Percentiles rank a stretch among this genome's conserved stretches.
Evolutionary conservation across 441 rosid species (phyloP).

Genomic region (Jatropha podagrica): DNA sequence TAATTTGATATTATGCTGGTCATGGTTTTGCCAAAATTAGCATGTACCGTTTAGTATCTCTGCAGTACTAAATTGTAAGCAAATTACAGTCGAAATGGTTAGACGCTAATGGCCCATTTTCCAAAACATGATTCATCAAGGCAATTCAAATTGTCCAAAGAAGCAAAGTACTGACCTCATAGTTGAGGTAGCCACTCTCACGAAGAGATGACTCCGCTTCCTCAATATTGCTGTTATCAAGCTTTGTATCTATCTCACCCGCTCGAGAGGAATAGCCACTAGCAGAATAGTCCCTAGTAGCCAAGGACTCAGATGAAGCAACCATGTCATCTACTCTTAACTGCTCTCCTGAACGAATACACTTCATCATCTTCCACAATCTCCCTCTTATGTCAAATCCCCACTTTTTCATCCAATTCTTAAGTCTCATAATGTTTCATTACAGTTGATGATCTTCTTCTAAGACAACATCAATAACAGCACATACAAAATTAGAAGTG

Average conservation of each 20-base stretch:
- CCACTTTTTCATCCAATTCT: slow-evolving; percentile 42
- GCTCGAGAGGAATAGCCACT: slow-evolving; percentile 69
- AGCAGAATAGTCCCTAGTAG: slow-evolving; percentile 70
- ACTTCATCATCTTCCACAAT: slow-evolving; percentile 64
- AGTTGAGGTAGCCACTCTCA: slow-evolving; percentile 70
- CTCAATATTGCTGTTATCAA: slow-evolving; percentile 69
- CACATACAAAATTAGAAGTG: slow-evolving; percentile 23
- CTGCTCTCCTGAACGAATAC: slow-evolving; percentile 62
- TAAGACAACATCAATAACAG: slow-evolving; percentile 19
- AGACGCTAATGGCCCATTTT: too few relatives aligned
- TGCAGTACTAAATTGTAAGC: background rate
- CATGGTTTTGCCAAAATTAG: slow-evolving; percentile 3
- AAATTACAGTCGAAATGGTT: background rate
- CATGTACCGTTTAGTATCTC: background rate
- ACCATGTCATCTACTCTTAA: slow-evolving; percentile 44
- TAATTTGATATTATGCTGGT: background rate
- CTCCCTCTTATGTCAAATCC: slow-evolving; percentile 34
- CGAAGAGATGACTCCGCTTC: slow-evolving; percentile 83
- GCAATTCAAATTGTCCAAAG: background rate
- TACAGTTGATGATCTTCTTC: slow-evolving; percentile 35
- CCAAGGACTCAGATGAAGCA: slow-evolving; percentile 72
- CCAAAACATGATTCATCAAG: background rate
- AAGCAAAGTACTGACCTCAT: slow-evolving; percentile 47
- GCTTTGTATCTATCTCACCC: slow-evolving; percentile 50
- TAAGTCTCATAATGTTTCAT: slow-evolving; percentile 47